phyloP scores from a whole-genome alignment of 2,329 filamentous ascomycete genomes.

The Aspergillus pseudotamarii region DNA sequence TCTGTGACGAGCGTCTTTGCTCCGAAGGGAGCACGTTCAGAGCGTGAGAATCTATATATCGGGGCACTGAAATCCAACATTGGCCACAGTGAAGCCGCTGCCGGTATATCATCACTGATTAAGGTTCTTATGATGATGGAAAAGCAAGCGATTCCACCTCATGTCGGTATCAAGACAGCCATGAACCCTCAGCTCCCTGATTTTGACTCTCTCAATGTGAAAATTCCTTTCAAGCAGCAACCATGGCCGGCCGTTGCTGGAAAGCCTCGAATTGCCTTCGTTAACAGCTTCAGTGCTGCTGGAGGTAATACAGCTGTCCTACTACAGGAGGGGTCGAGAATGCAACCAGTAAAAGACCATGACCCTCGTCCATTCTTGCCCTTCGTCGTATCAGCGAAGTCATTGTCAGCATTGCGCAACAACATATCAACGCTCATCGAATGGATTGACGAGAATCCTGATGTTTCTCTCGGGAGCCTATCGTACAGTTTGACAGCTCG shows the following conservation, averaged over 20 bases:
- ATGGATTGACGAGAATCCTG: conserved; percentile 38
- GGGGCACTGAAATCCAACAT: not conserved
- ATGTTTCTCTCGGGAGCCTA: conserved; percentile 55
- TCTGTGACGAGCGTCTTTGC: not conserved
- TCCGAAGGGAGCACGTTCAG: conserved; percentile 38
- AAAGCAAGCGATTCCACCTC: not conserved
- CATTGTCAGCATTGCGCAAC: conserved; percentile 33
- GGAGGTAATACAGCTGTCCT: not conserved
- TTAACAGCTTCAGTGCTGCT: not conserved
- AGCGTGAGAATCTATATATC: conserved; percentile 1
- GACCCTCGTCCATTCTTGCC: conserved; percentile 28
- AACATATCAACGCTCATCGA: conserved; percentile 59
- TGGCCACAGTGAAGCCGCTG: not conserved
- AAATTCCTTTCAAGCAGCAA: not conserved
- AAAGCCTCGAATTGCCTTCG: not conserved
- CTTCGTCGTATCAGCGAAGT: not conserved
- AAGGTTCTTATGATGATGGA: not conserved
- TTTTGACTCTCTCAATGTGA: not conserved
- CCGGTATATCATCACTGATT: not conserved
- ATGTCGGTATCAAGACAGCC: not conserved
- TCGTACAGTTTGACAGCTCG: conserved; percentile 67
- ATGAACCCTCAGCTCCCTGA: not conserved
- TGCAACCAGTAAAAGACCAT: conserved; percentile 56
- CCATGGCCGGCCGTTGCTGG: not conserved
- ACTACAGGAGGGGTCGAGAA: conserved; percentile 1